Evolutionary conservation across 129 eudicot species (phyloP).

Genomic region (Lactuca sativa): DNA sequence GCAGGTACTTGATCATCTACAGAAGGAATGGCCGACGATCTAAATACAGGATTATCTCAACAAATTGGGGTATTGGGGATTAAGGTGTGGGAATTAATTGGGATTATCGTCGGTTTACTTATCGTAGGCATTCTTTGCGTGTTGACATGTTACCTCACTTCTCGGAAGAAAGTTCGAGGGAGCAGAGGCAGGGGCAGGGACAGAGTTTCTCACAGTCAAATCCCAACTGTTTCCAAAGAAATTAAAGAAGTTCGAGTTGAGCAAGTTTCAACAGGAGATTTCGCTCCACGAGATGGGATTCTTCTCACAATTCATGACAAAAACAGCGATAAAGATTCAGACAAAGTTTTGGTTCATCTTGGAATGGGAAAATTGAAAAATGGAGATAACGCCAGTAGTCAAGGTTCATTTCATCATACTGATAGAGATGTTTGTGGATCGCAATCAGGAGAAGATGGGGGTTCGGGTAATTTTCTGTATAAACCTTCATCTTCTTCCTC

Average conservation of each 20-base stretch:
- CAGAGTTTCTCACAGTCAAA: conserved; percentile 56
- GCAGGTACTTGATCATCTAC: conserved; percentile 46
- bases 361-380: conserved; percentile 53
- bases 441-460: conserved; percentile 74
- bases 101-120: conserved; percentile 66
- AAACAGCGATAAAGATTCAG: conserved; percentile 71
- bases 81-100: conserved; percentile 85
- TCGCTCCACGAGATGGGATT: conserved; percentile 61
- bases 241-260: conserved; percentile 89
- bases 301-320: conserved; percentile 84
- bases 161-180: conserved; percentile 60
- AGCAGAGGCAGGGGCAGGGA: conserved; percentile 40
- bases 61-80: conserved; percentile 53
- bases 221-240: conserved; percentile 80
- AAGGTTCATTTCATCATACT: conserved; percentile 60
- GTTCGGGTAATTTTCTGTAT: conserved; percentile 54
- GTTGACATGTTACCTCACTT: conserved; percentile 65
- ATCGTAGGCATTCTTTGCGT: conserved; percentile 62
- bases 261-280: conserved; percentile 66
- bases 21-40: conserved; percentile 58
- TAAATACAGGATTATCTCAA: conserved; percentile 55
- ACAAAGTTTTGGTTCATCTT: conserved; percentile 70
- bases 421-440: conserved; percentile 60
- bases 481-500: conserved; percentile 67
- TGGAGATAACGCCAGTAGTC: conserved; percentile 65